These are phyloP conservation scores for Pisolithus sp. DNA, from an alignment of 768 basidiomycete species.

Conservation along the genomic window DNA sequence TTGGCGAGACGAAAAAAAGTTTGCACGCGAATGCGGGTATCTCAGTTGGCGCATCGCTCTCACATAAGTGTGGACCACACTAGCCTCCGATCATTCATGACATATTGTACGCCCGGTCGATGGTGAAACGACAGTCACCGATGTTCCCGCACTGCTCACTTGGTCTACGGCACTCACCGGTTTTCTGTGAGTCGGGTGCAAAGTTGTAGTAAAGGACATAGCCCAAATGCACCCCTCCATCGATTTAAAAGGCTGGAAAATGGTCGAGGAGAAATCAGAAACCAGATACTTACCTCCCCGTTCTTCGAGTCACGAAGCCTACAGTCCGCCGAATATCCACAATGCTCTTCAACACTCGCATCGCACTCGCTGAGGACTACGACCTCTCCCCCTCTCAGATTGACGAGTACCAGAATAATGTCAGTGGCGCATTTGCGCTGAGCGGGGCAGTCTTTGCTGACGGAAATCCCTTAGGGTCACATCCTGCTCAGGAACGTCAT, in stretches of 20 bases:
- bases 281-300: background rate
- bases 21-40: too few relatives aligned
- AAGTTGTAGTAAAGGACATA: background rate
- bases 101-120: too few relatives aligned
- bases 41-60: too few relatives aligned
- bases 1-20: too few relatives aligned
- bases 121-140: too few relatives aligned
- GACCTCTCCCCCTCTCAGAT: background rate
- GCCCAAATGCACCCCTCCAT: background rate
- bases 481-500: background rate
- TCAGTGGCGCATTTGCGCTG: background rate
- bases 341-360: background rate
- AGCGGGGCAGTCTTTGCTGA: background rate
- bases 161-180: too few relatives aligned
- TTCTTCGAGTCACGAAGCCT: background rate
- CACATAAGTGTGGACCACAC: too few relatives aligned
- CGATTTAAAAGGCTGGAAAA: background rate
- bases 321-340: background rate
- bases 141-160: too few relatives aligned
- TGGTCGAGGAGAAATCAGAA: background rate
- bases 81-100: too few relatives aligned
- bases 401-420: constrained; percentile 1
- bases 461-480: background rate
- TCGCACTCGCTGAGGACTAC: background rate
- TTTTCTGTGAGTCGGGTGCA: background rate